A percentile compares a stretch with the other conserved stretches of the same genome.
Conservation (phyloP, 1,284 basidiomycete species). For the Hemileia vastatrix region DNA sequence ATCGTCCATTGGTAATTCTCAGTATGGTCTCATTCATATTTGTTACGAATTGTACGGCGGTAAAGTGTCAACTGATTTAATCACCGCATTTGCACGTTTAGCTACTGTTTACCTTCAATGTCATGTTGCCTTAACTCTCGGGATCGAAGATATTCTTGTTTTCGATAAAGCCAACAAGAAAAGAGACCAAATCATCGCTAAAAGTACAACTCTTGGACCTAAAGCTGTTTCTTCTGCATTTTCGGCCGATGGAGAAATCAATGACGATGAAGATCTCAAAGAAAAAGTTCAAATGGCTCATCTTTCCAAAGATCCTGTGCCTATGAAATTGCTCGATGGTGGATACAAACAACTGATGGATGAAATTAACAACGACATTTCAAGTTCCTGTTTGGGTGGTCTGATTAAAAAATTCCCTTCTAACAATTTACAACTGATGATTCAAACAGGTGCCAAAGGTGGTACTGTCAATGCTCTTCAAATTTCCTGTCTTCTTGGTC, state of each 20-base stretch:
- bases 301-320: constrained; percentile 90
- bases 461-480: constrained; percentile 94
- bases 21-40: constrained; percentile 92
- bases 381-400: constrained; percentile 62
- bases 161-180: constrained; percentile 68
- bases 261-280: constrained; percentile 57
- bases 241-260: constrained; percentile 48
- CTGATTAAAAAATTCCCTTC: constrained; percentile 87
- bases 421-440: constrained; percentile 99
- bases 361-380: constrained; percentile 68
- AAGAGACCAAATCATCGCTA: constrained; percentile 60
- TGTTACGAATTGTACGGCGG: constrained; percentile 96
- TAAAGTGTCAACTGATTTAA: constrained; percentile 74
- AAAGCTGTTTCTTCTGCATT: constrained; percentile 65
- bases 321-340: constrained; percentile 89
- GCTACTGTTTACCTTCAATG: constrained; percentile 96
- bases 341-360: constrained; percentile 84
- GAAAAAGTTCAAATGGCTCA: no score
- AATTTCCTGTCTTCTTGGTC: constrained; percentile 90
- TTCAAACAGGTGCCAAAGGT: constrained; percentile 92
- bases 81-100: constrained; percentile 82
- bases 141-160: constrained; percentile 93
- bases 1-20: constrained; percentile 87
- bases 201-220: constrained; percentile 66
- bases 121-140: constrained; percentile 92